Conservation (phyloP, 2,329 filamentous ascomycete genomes). For the Colletotrichum tabaci region DNA sequence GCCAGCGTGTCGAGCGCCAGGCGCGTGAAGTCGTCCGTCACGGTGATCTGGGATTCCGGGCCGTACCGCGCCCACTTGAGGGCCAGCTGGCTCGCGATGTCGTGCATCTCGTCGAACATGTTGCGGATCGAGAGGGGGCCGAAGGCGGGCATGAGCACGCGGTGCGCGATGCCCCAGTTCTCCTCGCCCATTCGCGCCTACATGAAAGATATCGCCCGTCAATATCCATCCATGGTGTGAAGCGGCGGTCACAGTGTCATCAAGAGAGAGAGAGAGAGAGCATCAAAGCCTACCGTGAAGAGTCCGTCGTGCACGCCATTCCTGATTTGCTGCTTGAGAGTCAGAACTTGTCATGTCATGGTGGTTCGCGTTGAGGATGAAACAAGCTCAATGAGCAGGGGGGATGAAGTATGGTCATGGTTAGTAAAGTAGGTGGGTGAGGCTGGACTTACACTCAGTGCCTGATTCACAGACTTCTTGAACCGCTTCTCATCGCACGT, state of each 20-base stretch:
- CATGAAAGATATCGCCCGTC: background rate
- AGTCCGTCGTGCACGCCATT: slow-evolving; percentile 64
- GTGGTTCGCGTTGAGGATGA: too few relatives aligned
- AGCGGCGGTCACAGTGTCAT: background rate
- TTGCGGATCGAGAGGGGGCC: slow-evolving; percentile 76
- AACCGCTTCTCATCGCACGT: slow-evolving; percentile 77
- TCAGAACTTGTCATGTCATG: background rate
- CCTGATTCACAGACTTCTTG: slow-evolving; percentile 67
- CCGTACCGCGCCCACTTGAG: slow-evolving; percentile 68
- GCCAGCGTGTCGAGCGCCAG: slow-evolving; percentile 75
- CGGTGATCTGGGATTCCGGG: slow-evolving; percentile 62
- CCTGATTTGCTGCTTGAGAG: slow-evolving; percentile 63
- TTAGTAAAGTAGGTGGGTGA: too few relatives aligned
- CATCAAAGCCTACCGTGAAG: slow-evolving; percentile 41
- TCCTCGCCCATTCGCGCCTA: slow-evolving; percentile 42
- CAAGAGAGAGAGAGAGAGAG: too few relatives aligned
- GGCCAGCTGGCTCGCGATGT: slow-evolving; percentile 66
- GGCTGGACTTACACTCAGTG: slow-evolving; percentile 52
- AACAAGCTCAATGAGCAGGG: background rate
- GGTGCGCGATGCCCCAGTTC: slow-evolving; percentile 68
- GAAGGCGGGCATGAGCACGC: slow-evolving; percentile 77
- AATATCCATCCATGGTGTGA: too few relatives aligned
- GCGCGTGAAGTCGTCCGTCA: slow-evolving; percentile 73
- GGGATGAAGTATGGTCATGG: too few relatives aligned
- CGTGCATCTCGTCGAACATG: slow-evolving; percentile 70